Evolutionary conservation across 805 yeast genomes (phyloP).

Genomic region (Komagataella mondaviorum): DNA sequence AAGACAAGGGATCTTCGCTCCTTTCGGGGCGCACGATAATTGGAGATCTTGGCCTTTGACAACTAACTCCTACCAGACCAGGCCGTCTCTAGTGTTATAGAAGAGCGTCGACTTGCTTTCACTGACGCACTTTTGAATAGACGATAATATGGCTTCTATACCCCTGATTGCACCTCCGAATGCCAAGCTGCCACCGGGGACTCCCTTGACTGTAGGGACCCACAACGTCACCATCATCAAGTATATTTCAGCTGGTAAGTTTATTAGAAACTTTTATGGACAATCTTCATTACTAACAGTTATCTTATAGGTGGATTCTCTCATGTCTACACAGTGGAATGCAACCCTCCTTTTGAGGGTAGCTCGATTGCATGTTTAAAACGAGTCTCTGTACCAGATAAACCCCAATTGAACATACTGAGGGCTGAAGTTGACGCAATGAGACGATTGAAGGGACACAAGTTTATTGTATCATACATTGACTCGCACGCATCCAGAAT

Average conservation of each 20-base stretch:
- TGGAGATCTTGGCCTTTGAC: background rate
- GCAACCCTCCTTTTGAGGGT: slow-evolving; percentile 46
- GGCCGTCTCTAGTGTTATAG: background rate
- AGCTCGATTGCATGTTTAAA: slow-evolving; percentile 66
- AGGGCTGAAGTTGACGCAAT: slow-evolving; percentile 96
- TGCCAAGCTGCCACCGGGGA: slow-evolving; percentile 58
- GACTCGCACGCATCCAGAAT: slow-evolving; percentile 90
- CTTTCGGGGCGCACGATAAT: background rate
- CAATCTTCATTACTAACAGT: slow-evolving; percentile 1
- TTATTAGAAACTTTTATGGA: background rate
- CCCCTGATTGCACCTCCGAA: slow-evolving; percentile 14
- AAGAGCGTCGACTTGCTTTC: background rate
- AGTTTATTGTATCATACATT: slow-evolving; percentile 75
- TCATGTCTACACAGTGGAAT: slow-evolving; percentile 74
- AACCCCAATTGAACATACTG: slow-evolving; percentile 64
- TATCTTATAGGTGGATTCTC: slow-evolving; percentile 64
- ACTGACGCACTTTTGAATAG: background rate
- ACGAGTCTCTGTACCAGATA: slow-evolving; percentile 91
- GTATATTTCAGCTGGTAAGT: slow-evolving; percentile 55
- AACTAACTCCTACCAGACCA: background rate
- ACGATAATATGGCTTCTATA: background rate
- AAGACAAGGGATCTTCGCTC: background rate
- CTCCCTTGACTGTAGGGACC: slow-evolving; percentile 66
- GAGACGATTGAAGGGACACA: slow-evolving; percentile 73
- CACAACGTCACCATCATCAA: slow-evolving; percentile 50